A percentile compares a stretch with the other conserved stretches of the same genome.
These are phyloP conservation scores for Monosiga brevicollis DNA, from an alignment of 78 protist genomes.

Conservation along the genomic window DNA sequence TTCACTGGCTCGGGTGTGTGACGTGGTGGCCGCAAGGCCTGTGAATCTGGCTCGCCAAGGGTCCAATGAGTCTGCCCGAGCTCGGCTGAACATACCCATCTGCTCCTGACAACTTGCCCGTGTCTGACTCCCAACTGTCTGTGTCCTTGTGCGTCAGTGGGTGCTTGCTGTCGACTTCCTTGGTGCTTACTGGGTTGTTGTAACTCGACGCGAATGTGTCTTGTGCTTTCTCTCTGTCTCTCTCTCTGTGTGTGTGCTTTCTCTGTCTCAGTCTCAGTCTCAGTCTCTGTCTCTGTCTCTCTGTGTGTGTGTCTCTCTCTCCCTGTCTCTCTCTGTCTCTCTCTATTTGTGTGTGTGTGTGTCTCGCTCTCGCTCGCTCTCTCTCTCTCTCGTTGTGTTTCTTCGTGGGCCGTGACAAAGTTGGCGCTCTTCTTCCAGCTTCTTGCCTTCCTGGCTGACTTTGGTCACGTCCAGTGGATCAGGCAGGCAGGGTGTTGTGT, in stretches of 20 bases:
- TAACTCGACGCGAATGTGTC: background rate
- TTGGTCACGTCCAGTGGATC: background rate
- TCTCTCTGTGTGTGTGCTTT: background rate
- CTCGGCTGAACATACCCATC: too few relatives aligned
- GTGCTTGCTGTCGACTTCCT: too few relatives aligned
- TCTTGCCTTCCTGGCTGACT: background rate
- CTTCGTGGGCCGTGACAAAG: background rate
- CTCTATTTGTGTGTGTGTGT: constrained; percentile 7
- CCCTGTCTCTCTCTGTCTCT: constrained; percentile 2
- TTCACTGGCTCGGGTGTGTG: too few relatives aligned
- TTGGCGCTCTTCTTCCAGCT: background rate
- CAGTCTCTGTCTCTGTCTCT: background rate
- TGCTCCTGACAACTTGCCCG: too few relatives aligned
- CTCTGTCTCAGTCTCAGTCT: background rate
- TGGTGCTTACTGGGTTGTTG: too few relatives aligned
- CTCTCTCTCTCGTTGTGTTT: background rate
- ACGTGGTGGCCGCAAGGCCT: too few relatives aligned
- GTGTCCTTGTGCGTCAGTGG: too few relatives aligned
- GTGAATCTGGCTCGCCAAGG: too few relatives aligned
- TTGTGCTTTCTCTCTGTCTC: background rate
- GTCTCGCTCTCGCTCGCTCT: background rate
- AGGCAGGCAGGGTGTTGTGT: background rate
- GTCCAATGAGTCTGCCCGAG: too few relatives aligned
- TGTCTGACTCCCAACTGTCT: too few relatives aligned
- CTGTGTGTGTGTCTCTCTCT: background rate